Conservation (phyloP, 306 rosid species). For the Boehmeria nivea region DNA sequence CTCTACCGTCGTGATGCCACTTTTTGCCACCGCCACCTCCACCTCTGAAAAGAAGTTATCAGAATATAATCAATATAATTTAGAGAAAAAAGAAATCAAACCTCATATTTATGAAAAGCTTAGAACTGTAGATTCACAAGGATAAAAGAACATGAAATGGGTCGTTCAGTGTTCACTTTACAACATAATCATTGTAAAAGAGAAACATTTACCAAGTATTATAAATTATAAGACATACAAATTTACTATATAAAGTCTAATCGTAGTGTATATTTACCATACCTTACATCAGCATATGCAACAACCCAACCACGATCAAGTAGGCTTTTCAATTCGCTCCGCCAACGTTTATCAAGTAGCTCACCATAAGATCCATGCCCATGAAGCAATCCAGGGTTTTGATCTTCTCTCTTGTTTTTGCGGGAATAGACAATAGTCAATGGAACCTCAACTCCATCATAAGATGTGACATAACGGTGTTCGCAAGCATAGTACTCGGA, state of each 20-base stretch:
- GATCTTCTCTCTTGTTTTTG: slow-evolving; percentile 44
- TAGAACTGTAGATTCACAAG: background rate
- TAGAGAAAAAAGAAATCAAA: background rate
- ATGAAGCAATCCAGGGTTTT: slow-evolving; percentile 74
- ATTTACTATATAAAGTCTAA: slow-evolving; percentile 6
- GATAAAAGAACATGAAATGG: slow-evolving; percentile 1
- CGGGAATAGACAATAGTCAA: slow-evolving; percentile 67
- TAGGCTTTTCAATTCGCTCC: slow-evolving; percentile 80
- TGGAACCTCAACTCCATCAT: slow-evolving; percentile 68
- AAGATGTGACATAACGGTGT: slow-evolving; percentile 56
- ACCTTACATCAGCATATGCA: slow-evolving; percentile 97
- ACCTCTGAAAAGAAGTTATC: slow-evolving; percentile 53
- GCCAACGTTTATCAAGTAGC: slow-evolving; percentile 87
- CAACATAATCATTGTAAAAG: slow-evolving; percentile 9
- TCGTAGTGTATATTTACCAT: slow-evolving; percentile 21
- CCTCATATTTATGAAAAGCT: background rate
- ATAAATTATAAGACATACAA: background rate
- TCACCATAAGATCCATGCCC: slow-evolving; percentile 95
- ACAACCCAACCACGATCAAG: slow-evolving; percentile 90
- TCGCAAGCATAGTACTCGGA: slow-evolving; percentile 85
- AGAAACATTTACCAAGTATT: background rate
- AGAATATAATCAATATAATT: slow-evolving; percentile 14
- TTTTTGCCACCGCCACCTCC: slow-evolving; percentile 90
- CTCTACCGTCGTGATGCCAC: slow-evolving; percentile 84
- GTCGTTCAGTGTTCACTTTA: background rate